Evolutionary conservation across 768 basidiomycete genomes (phyloP), one percentile per base, ranked within the genome.

Genomic region (Exidia glandulosa): DNA sequence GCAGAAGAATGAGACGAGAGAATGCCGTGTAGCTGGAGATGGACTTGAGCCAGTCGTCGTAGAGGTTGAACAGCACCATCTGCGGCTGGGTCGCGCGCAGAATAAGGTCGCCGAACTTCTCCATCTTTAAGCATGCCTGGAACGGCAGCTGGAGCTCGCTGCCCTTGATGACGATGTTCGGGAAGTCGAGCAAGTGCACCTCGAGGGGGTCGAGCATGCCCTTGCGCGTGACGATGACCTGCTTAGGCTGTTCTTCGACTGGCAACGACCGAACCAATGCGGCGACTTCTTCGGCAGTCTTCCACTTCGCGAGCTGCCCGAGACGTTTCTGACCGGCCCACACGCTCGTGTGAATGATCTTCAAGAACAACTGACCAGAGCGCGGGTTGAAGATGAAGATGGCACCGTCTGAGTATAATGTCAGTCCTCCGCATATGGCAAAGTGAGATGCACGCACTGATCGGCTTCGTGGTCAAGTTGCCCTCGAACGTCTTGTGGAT

Each of bases 271-370:
- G 91, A 64, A 98, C 89, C 66, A 98, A 75, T 0, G 96, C 96
- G 34, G 96, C 96, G 10, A 98, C 96, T 86, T 99, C 96, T 84
- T 99, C 96, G 19, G 96, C 96, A 5, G 95, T 97, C 77, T 96
- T 96, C 94, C 96, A 98, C 76, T 98, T 99, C 36, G 96, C 96
- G 56, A 98, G 81, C 74, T 99, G 96, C 60, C 96, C 96, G 56
- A 99, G 84, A 87, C 96, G 96, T 74, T 99, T 99, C 74, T 99
- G 96, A 68, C 96, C 96, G 60, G 96, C 96, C 96, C 96, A 99
- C n/a, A 98, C 96, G 68, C 94, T 97, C 2, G 96, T 99, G 72
- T 99, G 96, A 63, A 99, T 99, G 74, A 99, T 88, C 79, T 99
- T 99, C 72, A 99, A 74, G 85, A 98, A 98, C 34, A 98, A 74